Base-by-base conservation (phyloP, 306 rosid species). In the Prunus mira region DNA sequence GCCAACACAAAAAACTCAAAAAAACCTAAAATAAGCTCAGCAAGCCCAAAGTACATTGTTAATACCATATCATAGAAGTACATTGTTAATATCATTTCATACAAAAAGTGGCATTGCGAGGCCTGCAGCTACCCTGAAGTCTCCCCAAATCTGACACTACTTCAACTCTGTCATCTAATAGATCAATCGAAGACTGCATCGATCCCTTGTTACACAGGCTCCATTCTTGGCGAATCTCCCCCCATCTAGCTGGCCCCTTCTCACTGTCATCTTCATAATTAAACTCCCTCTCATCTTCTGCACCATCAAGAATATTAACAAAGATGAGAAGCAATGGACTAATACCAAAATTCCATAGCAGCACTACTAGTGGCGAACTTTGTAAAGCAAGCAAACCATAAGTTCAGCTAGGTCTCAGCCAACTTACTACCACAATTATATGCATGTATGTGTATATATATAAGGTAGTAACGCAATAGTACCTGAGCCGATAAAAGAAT, bases 161-260 rank as follows among this genome's bases (percentile, higher is more conserved):
- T 77, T 87, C 74, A 71, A 91, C 96, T 47, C 76, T 84, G 22
- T 73, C 25, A 76, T 86, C 73, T 43, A 62, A 32, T n/a, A 93
- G 24, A 85, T 87, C 88, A 11, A 93, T 89, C 0, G 98, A 97
- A 2, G 98, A 93, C 80, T 93, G 97, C 96, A 87, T 78, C 13
- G 75, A 14, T 50, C 98, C 98, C 41, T 6, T 71, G 47, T 75
- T 87, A 28, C 97, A 93, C 27, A 14, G 0, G 5, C 72, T 74
- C 98, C 98, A 91, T 60, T 93, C 92, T 0, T 72, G 78, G 20
- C 51, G 85, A 24, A 93, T 79, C 18, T 79, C 61, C 47, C 97
- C 97, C 98, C 98, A 93, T 2, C 72, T 65, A 17, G 10, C 27
- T 15, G 98, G 98, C 56, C 98, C 98, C 47, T 7, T 81, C 17